Conservation (phyloP, 2,329 filamentous ascomycete genomes). For the Botrytis fabae region DNA sequence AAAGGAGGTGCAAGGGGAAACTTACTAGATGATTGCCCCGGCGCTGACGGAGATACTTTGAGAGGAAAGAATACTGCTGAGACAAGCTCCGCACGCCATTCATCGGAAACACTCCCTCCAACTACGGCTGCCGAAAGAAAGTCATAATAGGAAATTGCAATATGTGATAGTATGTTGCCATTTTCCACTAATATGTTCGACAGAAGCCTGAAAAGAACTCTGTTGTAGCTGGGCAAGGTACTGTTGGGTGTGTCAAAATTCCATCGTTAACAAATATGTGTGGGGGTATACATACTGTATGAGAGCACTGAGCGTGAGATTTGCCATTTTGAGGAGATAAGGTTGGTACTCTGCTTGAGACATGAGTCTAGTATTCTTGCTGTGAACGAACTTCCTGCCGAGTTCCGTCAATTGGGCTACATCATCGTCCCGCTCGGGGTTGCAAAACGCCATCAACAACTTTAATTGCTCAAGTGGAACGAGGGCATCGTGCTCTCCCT, state of each 20-base stretch:
- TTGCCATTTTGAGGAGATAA: slow-evolving; percentile 32
- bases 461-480: slow-evolving; percentile 46
- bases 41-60: neutral
- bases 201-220: slow-evolving; percentile 33
- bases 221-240: slow-evolving; percentile 15
- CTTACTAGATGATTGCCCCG: neutral
- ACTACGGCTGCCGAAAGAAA: slow-evolving; percentile 35
- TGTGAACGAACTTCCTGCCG: slow-evolving; percentile 33
- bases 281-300: slow-evolving; percentile 30
- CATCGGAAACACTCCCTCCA: neutral
- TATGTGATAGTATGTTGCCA: slow-evolving; percentile 31
- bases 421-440: slow-evolving; percentile 48
- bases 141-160: slow-evolving; percentile 37
- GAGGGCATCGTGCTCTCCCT: neutral
- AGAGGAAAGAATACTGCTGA: neutral
- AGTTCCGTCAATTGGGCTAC: slow-evolving; percentile 50
- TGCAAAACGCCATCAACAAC: slow-evolving; percentile 54
- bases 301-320: slow-evolving; percentile 34
- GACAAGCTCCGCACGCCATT: slow-evolving; percentile 11
- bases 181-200: slow-evolving; percentile 30
- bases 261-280: neutral
- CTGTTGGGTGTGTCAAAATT: slow-evolving; percentile 14
- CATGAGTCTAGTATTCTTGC: slow-evolving; percentile 43
- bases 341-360: slow-evolving; percentile 30
- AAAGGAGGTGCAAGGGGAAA: neutral